Evolutionary conservation across 495 filamentous ascomycete genomes (phyloP), one percentile per base, ranked within the genome.

Genomic region (Neurospora sp.): DNA sequence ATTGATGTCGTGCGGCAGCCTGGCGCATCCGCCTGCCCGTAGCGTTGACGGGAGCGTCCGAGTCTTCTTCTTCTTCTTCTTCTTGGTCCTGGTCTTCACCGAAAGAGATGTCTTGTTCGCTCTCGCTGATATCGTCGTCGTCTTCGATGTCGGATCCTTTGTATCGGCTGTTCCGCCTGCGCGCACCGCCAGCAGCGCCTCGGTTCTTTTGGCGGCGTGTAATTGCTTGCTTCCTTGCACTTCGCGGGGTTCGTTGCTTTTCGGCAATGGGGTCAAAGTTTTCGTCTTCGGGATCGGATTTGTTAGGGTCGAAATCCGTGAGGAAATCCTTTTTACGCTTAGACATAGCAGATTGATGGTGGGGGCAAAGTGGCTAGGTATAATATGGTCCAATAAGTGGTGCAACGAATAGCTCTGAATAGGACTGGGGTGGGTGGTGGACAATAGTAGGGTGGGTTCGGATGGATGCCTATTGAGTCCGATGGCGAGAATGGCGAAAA

Each of bases 241-340:
- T 61, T 61, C 78, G 77, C 5, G 80, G 74, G 8, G 80, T 35
- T 8, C 82, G 79, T 12, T 80, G 77, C 74, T 83, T 83, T 74
- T 85, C 84, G 68, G 76, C 74, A 10, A 76, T 75, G 39, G 84
- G 85, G 61, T 87, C 86, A 80, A 92, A 97, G 78, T 93, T 93
- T 61, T 91, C 90, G 74, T 97, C 94, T 61, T 93, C 89, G 0
- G 93, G 88, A 76, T 97, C 94, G 61, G 93, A 96, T 78, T 92
- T 92, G 82, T 89, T 94, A 31, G 90, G 90, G 79, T 93, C 93
- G 75, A 95, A 87, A 74, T 87, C 88, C 71, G 93, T 90, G 73
- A 91, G 80, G 16, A 81, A 74, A 68, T 82, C 81, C 44, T 80
- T 72, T 81, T 90, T 91, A 73, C 93, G 88, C 82, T 96, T 96